Evolutionary conservation across 176 grass and related monocot species (phyloP).

Genomic region (Oropetium thomaeum): DNA sequence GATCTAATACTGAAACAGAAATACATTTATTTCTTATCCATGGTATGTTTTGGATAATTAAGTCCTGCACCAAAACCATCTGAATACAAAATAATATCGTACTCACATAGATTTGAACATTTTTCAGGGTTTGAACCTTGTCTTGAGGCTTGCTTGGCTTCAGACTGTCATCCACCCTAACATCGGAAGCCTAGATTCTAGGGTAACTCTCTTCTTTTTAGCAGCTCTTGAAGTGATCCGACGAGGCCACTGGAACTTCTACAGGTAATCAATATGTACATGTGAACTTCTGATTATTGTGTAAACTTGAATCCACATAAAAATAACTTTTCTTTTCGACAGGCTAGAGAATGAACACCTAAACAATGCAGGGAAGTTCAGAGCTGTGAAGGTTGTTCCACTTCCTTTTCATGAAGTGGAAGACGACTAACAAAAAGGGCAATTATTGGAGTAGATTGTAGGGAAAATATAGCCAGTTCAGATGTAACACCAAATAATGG

Average conservation of each 20-base stretch:
- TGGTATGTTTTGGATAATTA: slow-evolving; percentile 57
- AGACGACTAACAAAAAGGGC: slow-evolving; percentile 37
- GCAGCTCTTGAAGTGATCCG: slow-evolving; percentile 94
- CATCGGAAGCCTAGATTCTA: slow-evolving; percentile 88
- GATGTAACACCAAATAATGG: slow-evolving; percentile 55
- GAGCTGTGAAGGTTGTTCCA: slow-evolving; percentile 68
- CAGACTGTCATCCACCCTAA: slow-evolving; percentile 93
- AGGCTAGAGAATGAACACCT: slow-evolving; percentile 75
- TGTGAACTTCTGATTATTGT: slow-evolving; percentile 13
- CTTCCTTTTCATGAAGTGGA: slow-evolving; percentile 78
- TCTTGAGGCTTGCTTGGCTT: slow-evolving; percentile 95
- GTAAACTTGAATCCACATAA: slow-evolving; percentile 20
- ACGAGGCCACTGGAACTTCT: slow-evolving; percentile 96
- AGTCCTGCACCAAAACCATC: neutral
- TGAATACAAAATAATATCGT: slow-evolving; percentile 14
- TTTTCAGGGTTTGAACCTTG: slow-evolving; percentile 83
- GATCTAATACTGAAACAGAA: slow-evolving; percentile 80
- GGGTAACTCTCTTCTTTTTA: slow-evolving; percentile 83
- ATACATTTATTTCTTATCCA: slow-evolving; percentile 90
- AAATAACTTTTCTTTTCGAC: slow-evolving; percentile 23
- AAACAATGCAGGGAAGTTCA: slow-evolving; percentile 72
- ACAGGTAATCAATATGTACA: slow-evolving; percentile 52
- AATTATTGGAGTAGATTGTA: slow-evolving; percentile 16
- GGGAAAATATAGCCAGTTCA: slow-evolving; percentile 35
- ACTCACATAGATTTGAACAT: slow-evolving; percentile 41